Evolutionary conservation across 257 asterid genomes (phyloP).

Genomic region (Plantago major): DNA sequence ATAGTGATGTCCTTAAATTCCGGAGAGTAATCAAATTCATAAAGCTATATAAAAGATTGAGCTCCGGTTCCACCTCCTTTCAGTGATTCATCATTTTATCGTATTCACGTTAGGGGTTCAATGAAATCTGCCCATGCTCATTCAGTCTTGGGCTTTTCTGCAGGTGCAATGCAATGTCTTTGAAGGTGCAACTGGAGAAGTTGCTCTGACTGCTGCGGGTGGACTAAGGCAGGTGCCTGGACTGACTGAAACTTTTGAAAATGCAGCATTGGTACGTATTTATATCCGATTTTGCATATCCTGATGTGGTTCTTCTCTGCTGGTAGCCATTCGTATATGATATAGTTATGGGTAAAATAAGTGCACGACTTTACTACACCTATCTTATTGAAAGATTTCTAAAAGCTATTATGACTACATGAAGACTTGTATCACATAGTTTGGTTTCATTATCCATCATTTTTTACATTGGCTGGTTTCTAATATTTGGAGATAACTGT

Average conservation of each 20-base stretch:
- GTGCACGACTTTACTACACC: too few species aligned
- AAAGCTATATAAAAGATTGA: not conserved
- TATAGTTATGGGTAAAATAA: not conserved
- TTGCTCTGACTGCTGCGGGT: slow-evolving; percentile 83
- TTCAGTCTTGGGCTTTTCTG: slow-evolving; percentile 16
- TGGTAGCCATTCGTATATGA: not conserved
- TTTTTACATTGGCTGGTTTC: too few species aligned
- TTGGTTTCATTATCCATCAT: too few species aligned
- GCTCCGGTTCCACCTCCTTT: not conserved
- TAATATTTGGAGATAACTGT: not conserved
- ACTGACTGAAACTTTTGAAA: slow-evolving; percentile 59
- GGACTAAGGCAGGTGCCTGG: slow-evolving; percentile 94
- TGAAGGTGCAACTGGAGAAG: slow-evolving; percentile 87
- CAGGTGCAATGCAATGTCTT: slow-evolving; percentile 93
- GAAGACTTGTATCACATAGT: too few species aligned
- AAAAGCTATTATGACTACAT: too few species aligned
- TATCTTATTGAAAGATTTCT: too few species aligned
- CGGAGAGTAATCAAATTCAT: slow-evolving; percentile 5
- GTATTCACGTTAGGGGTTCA: not conserved
- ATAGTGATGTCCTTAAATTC: not conserved
- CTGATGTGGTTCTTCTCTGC: too few species aligned
- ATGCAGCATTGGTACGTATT: slow-evolving; percentile 77
- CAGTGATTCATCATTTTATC: not conserved
- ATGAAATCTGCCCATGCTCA: slow-evolving; percentile 11
- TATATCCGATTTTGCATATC: not conserved